phyloP scores from a whole-genome alignment of 495 filamentous ascomycete species.

The Penicillium antarcticum region DNA sequence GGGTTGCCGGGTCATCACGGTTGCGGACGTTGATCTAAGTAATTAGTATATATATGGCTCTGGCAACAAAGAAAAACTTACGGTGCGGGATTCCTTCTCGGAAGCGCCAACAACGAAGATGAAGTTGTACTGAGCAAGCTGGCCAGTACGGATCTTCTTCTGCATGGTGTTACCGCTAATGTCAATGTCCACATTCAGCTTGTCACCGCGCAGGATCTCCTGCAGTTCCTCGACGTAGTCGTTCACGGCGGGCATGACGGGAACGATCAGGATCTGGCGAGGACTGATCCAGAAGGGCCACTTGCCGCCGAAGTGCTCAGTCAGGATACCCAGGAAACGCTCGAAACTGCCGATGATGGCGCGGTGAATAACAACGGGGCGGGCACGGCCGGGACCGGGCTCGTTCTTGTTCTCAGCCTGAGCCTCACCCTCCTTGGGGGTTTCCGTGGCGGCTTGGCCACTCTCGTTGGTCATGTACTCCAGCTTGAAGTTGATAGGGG shows the following conservation, averaged over 20 bases:
- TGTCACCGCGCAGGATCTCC: constrained; percentile 43
- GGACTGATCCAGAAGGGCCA: constrained; percentile 99
- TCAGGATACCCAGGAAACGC: constrained; percentile 90
- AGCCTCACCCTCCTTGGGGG: constrained; percentile 30
- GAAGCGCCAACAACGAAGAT: constrained; percentile 85
- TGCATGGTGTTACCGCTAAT: constrained; percentile 87
- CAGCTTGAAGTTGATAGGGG: constrained; percentile 78
- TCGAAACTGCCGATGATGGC: constrained; percentile 93
- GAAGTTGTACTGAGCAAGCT: constrained; percentile 88
- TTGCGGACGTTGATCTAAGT: constrained; percentile 68
- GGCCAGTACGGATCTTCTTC: constrained; percentile 91
- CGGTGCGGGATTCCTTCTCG: constrained; percentile 70
- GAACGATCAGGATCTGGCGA: constrained; percentile 86
- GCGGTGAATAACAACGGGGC: constrained; percentile 96
- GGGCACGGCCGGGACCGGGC: constrained; percentile 66
- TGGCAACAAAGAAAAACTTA: constrained; percentile 22
- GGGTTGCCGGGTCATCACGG: constrained; percentile 79
- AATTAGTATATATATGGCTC: too few relatives aligned
- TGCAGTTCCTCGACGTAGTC: constrained; percentile 87
- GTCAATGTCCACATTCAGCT: constrained; percentile 82
- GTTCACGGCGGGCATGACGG: constrained; percentile 79
- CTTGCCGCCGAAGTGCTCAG: constrained; percentile 93
- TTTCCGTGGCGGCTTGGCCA: constrained; percentile 19
- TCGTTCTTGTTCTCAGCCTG: constrained; percentile 34
- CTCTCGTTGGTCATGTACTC: constrained; percentile 77